Percentiles rank a stretch among this genome's conserved stretches.
These are phyloP conservation scores for Carex cristatella DNA, from an alignment of 176 grass and related monocot genomes.

Conservation along the genomic window DNA sequence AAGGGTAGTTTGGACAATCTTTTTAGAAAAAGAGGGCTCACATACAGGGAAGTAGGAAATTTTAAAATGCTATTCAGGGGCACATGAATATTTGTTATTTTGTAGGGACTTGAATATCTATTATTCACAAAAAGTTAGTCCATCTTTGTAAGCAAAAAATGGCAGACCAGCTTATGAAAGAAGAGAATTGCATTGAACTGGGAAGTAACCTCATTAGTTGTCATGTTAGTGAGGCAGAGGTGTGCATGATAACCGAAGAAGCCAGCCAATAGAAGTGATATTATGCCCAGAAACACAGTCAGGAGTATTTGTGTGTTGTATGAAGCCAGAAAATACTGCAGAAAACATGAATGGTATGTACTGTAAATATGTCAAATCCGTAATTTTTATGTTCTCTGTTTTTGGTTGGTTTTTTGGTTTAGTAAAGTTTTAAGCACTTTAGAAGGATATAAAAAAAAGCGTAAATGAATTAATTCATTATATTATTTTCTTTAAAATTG, in stretches of 20 bases:
- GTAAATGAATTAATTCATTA: background rate
- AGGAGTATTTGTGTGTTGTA: slow-evolving; percentile 94
- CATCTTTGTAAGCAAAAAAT: background rate
- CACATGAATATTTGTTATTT: background rate
- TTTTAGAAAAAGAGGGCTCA: background rate
- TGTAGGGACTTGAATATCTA: background rate
- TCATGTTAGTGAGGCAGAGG: slow-evolving; percentile 83
- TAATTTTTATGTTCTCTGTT: background rate
- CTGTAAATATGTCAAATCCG: background rate
- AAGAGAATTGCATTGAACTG: background rate
- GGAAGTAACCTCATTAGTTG: slow-evolving; percentile 75
- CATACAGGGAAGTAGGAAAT: background rate
- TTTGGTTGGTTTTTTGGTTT: background rate
- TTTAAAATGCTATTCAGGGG: background rate
- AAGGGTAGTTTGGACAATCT: background rate
- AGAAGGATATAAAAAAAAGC: background rate
- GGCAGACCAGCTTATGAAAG: background rate
- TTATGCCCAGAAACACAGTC: slow-evolving; percentile 74
- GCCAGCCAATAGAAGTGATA: slow-evolving; percentile 77
- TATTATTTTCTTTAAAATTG: background rate
- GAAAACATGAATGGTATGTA: background rate
- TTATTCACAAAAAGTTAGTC: background rate
- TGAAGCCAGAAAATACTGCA: slow-evolving; percentile 78
- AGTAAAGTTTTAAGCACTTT: background rate
- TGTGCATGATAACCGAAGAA: slow-evolving; percentile 86